A percentile compares a stretch with the other conserved stretches of the same genome.
phyloP scores from a whole-genome alignment of 2,329 filamentous ascomycete genomes.

The Nemania sp. region DNA sequence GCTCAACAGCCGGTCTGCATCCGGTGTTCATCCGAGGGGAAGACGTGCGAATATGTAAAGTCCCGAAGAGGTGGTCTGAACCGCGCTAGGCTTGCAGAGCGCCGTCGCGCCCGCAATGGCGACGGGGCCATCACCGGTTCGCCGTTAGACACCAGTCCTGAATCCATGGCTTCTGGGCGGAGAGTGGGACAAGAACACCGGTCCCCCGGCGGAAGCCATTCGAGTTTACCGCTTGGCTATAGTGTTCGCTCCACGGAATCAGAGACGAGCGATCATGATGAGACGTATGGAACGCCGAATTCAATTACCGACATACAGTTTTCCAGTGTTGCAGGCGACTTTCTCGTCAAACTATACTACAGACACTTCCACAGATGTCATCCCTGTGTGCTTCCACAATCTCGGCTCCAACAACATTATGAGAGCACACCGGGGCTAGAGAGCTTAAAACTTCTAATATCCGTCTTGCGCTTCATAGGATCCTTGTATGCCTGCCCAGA shows the following conservation, averaged over 20 bases:
- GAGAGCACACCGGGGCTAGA: conserved; percentile 13
- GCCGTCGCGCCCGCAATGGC: conserved; percentile 27
- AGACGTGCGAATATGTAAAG: conserved; percentile 41
- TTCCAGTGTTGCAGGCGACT: conserved; percentile 30
- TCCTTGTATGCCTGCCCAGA: conserved; percentile 34
- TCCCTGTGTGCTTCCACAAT: conserved; percentile 35
- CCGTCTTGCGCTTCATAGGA: conserved; percentile 38
- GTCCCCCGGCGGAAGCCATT: background rate
- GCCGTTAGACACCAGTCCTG: conserved; percentile 32
- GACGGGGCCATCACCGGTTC: conserved; percentile 22
- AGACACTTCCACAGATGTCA: conserved; percentile 40
- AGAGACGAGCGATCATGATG: conserved; percentile 21
- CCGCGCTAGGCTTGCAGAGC: conserved; percentile 34
- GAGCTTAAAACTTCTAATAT: conserved; percentile 30
- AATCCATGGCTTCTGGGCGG: conserved; percentile 16
- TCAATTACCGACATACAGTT: conserved; percentile 27
- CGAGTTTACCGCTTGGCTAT: background rate
- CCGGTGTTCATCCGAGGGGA: conserved; percentile 38
- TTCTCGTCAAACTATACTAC: conserved; percentile 38
- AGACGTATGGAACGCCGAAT: conserved; percentile 8
- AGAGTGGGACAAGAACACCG: conserved; percentile 3
- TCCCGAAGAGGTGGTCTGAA: conserved; percentile 40
- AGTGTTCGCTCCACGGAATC: conserved; percentile 23
- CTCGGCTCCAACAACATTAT: conserved; percentile 28
- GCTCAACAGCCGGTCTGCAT: conserved; percentile 37